Evolutionary conservation across 441 rosid species (phyloP), one percentile per base, ranked within the genome.

Genomic region (Gossypium lobatum): DNA sequence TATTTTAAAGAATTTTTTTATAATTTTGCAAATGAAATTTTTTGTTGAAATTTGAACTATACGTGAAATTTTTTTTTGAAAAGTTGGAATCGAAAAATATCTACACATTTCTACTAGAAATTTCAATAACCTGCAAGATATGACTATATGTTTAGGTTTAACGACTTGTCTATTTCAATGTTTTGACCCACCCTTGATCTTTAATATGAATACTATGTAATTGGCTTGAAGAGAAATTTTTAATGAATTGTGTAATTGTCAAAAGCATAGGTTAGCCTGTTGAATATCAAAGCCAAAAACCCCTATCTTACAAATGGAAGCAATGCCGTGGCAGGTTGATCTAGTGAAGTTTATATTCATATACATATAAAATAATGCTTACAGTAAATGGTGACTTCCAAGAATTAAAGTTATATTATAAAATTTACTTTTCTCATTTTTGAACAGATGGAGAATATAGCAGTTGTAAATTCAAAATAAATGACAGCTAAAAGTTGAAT

Each of bases 401-500:
- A 42, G 26, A 37, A 11, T 45, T 9, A 45, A 42, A 62, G 39
- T 31, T 31, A 5, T 31, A 20, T 53, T 57, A 57, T 57, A 57
- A 57, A 20, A 20, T 20, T 9, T 18, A 57, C 4, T 57, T 57
- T 23, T 10, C 31, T n/a, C 53, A 3, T 48, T 25, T 25, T 59
- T 59, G 21, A 28, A 6, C 21, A 42, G 5, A 46, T 46, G 20
- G 17, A 45, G 53, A 46, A 66, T 16, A 50, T 39, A n/a, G 11
- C 39, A 66, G 37, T 3, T 66, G 14, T 46, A 13, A 61, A 13
- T 65, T 65, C 37, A 21, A n/a, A 50, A 25, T 25, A n/a, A 48
- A 6, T 28, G 46, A 68, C 46, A 52, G 46, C 60, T 28, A 50
- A 50, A 68, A 26, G 59, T 68, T 68, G 72, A 68, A 52, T 16